Conservation (phyloP, 1,284 basidiomycete genomes). For the Cystobasidium sp. region DNA sequence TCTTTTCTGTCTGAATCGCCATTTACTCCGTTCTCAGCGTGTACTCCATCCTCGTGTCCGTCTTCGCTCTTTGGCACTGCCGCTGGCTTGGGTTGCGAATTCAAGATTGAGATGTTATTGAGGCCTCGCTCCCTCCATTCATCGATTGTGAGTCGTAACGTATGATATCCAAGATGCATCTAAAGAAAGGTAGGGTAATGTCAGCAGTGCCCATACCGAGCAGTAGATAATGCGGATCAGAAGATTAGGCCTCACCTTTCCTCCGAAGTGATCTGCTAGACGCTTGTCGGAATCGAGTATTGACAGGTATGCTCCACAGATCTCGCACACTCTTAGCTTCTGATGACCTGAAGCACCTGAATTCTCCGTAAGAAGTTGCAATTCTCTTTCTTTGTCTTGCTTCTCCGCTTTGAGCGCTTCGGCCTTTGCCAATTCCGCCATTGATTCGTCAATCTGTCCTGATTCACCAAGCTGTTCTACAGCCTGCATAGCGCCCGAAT, state of each 20-base stretch:
- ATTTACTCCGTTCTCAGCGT: slow-evolving; percentile 1
- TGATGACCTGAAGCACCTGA: slow-evolving; percentile 98
- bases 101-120: slow-evolving; percentile 22
- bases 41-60: slow-evolving; percentile 11
- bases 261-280: slow-evolving; percentile 98
- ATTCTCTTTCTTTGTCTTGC: slow-evolving; percentile 92
- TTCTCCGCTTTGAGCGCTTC: slow-evolving; percentile 97
- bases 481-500: slow-evolving; percentile 97
- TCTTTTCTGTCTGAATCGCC: slow-evolving; percentile 17
- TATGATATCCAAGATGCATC: slow-evolving; percentile 99
- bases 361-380: slow-evolving; percentile 95
- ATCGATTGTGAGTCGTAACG: slow-evolving; percentile 87
- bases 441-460: slow-evolving; percentile 97
- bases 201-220: neutral
- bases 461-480: slow-evolving; percentile 95
- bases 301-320: slow-evolving; percentile 97
- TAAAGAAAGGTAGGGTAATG: slow-evolving; percentile 55
- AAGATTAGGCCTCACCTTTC: slow-evolving; percentile 71
- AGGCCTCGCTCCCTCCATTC: slow-evolving; percentile 62
- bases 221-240: slow-evolving; percentile 7
- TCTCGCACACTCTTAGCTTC: slow-evolving; percentile 98
- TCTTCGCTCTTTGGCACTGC: slow-evolving; percentile 23
- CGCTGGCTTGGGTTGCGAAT: slow-evolving; percentile 11
- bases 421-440: slow-evolving; percentile 95
- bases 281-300: slow-evolving; percentile 98